Conservation (phyloP, 495 filamentous ascomycete genomes). For the Tuber magnatum region DNA sequence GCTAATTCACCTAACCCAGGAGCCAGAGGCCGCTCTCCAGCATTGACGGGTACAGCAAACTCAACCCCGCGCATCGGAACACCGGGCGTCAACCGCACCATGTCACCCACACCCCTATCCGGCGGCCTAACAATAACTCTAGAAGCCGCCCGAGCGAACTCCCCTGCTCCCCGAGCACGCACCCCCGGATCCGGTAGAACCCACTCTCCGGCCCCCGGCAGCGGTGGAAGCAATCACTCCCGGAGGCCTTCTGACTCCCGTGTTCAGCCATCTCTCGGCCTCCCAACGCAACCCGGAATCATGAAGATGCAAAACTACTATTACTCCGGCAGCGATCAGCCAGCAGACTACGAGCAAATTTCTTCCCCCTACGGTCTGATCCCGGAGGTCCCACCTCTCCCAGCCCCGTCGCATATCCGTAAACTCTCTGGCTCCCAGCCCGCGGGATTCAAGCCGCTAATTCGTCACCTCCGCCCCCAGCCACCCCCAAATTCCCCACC, state of each 20-base stretch:
- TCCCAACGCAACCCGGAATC: conserved; percentile 10
- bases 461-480: conserved; percentile 37
- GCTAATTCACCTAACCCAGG: conserved; percentile 15
- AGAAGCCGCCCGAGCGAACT: not conserved
- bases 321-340: conserved; percentile 15
- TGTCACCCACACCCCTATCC: conserved; percentile 24
- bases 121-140: conserved; percentile 6
- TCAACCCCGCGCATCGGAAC: conserved; percentile 12
- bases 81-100: conserved; percentile 20
- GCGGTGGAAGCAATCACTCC: conserved; percentile 15
- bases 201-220: conserved; percentile 21
- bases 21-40: conserved; percentile 20
- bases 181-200: not conserved
- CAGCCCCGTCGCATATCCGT: conserved; percentile 23
- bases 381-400: conserved; percentile 25
- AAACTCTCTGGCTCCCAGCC: conserved; percentile 26
- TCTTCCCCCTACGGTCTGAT: conserved; percentile 16
- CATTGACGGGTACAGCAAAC: conserved; percentile 21
- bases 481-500: conserved; percentile 34
- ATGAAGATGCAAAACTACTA: conserved; percentile 22
- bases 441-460: conserved; percentile 35
- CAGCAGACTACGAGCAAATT: conserved; percentile 16
- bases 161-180: not conserved
- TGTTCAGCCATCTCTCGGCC: conserved; percentile 8
- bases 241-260: conserved; percentile 14